Evolutionary conservation across 2,329 filamentous ascomycete species (phyloP).

Genomic region (Coniochaeta sp.): DNA sequence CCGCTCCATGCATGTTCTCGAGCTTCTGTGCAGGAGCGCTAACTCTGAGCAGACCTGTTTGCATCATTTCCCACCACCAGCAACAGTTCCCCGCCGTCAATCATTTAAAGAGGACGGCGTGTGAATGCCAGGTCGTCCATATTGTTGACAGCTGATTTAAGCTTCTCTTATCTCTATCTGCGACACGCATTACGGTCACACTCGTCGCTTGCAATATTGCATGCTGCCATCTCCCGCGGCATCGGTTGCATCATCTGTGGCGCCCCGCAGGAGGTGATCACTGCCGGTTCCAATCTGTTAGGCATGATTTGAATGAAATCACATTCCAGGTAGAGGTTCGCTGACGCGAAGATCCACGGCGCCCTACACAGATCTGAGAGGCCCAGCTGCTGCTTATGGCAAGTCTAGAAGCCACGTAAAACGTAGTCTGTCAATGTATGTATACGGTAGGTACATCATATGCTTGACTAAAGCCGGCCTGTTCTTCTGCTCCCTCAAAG

Average conservation of each 20-base stretch:
- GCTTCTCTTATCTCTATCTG: background rate
- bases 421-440: too few species aligned
- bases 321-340: background rate
- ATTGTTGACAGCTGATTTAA: background rate
- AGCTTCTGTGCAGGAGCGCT: background rate
- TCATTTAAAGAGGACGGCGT: too few species aligned
- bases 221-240: background rate
- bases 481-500: too few species aligned
- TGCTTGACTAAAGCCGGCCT: too few species aligned
- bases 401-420: too few species aligned
- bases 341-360: background rate
- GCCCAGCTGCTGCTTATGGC: too few species aligned
- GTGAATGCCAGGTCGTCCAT: too few species aligned
- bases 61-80: background rate
- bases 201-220: background rate
- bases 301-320: background rate
- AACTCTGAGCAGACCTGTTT: background rate
- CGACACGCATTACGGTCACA: background rate
- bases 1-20: constrained; percentile 3
- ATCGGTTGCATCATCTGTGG: background rate
- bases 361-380: background rate
- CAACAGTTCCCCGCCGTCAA: background rate
- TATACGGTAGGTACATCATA: too few species aligned
- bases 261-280: background rate
- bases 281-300: background rate